Base-by-base conservation (phyloP, 352 stramenopile genomes). In the Pythium dissotocum region DNA sequence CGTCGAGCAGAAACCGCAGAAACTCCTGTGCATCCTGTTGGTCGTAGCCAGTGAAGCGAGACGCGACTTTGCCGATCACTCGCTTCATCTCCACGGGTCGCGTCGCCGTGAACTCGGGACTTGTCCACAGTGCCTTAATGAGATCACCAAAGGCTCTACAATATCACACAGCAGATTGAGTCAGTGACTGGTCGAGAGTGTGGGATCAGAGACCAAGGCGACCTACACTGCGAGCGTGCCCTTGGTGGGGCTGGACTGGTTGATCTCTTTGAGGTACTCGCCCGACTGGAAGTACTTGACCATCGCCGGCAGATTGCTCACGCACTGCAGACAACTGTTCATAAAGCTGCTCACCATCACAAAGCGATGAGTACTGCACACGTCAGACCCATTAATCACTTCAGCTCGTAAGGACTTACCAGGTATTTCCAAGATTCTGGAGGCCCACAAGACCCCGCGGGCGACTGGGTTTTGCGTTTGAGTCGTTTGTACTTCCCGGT, bases 11-110 rank as follows among this genome's bases (percentile, higher is more conserved):
- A 33, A 91, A 93, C 13, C 91, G 90, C n/a, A 97, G 70, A 58
- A 97, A 97, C 61, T 97, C 90, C 59, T 97, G 89, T 1, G 91
- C 88, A 57, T 97, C 91, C 61, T 97, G 89, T 66, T 97, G 90
- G 46, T 95, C 84, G 72, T 97, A 97, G 6, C 85, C 83, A 0
- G 72, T 80, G 54, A 94, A 96, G n/a, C 83, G 73, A 5, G 77
- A 80, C 7, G 86, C 79, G 13, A 89, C 77, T 46, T 93, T 90
- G 16, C 83, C 82, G 49, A 97, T 82, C 55, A 93, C 77, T 21
- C 77, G 78, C 58, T 94, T 94, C 32, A 96, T 69, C 54, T 91
- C 78, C 13, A 84, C 73, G 6, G 88, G 85, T 10, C 80, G 75
- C 30, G 76, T 87, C 26, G 78, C 69, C 3, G 70, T 85, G 61